These are phyloP conservation scores for Prunus mira DNA, from an alignment of 306 rosid genomes.

Conservation along the genomic window DNA sequence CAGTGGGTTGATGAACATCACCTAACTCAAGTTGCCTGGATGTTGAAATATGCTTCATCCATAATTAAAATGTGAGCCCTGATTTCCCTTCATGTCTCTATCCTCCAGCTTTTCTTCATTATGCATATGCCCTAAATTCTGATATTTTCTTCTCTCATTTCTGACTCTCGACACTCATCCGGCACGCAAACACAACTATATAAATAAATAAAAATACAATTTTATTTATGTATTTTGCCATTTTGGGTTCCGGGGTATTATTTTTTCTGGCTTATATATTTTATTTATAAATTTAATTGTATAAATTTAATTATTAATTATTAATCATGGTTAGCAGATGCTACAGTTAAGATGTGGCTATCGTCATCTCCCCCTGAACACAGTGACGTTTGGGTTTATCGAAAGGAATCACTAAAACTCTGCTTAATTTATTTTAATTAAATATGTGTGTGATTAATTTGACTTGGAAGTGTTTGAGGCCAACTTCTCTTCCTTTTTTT, in stretches of 20 bases:
- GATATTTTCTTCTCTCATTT: neutral
- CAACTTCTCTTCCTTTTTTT: neutral
- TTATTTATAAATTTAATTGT: neutral
- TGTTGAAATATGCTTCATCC: neutral
- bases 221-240: neutral
- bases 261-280: neutral
- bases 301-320: neutral
- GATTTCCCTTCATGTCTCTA: conserved; percentile 18
- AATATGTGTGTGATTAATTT: neutral
- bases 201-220: neutral
- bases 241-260: neutral
- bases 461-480: neutral
- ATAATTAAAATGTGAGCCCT: conserved; percentile 15
- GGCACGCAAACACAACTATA: neutral
- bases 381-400: conserved; percentile 35
- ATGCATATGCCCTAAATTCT: neutral
- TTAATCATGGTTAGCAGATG: conserved; percentile 5
- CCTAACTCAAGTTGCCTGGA: conserved; percentile 11
- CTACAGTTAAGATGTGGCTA: neutral
- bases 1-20: conserved; percentile 20
- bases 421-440: neutral
- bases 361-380: conserved; percentile 34
- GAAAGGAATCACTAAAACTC: neutral
- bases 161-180: neutral
- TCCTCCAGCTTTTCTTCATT: conserved; percentile 27